Conservation (phyloP, 2,329 filamentous ascomycete genomes). For the Claviceps sp. region DNA sequence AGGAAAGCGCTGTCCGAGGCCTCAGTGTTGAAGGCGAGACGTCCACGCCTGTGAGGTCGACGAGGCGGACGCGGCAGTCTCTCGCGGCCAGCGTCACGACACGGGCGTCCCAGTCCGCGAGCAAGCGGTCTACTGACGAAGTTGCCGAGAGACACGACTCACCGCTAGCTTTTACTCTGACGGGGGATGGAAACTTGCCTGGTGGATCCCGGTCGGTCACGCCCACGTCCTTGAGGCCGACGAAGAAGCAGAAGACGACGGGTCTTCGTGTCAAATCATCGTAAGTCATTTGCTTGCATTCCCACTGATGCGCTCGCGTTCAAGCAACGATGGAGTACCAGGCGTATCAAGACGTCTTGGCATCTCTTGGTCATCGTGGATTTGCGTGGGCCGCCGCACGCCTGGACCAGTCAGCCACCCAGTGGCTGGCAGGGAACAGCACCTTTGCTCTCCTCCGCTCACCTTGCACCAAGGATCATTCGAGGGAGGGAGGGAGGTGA, state of each 20-base stretch:
- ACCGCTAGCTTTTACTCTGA: slow-evolving; percentile 36
- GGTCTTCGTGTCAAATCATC: slow-evolving; percentile 56
- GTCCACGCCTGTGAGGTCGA: slow-evolving; percentile 19
- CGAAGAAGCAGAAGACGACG: slow-evolving; percentile 46
- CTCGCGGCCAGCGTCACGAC: slow-evolving; percentile 20
- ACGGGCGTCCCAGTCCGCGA: slow-evolving; percentile 34
- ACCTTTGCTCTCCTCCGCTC: not conserved
- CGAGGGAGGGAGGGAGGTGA: not conserved
- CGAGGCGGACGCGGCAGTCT: slow-evolving; percentile 24
- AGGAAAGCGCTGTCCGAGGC: slow-evolving; percentile 26
- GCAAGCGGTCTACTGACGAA: slow-evolving; percentile 43
- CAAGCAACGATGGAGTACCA: too few species aligned
- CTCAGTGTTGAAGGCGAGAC: slow-evolving; percentile 13
- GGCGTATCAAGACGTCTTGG: too few species aligned
- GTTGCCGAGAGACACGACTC: slow-evolving; percentile 36
- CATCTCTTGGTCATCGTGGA: too few species aligned
- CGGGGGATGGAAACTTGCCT: slow-evolving; percentile 31
- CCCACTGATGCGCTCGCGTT: not conserved
- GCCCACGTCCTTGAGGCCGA: slow-evolving; percentile 38
- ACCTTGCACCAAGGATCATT: not conserved
- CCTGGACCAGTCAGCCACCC: not conserved
- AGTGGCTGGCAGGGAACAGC: not conserved
- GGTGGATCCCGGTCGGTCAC: slow-evolving; percentile 47
- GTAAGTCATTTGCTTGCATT: slow-evolving; percentile 32
- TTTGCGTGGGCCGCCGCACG: not conserved